Evolutionary conservation across 768 basidiomycete genomes (phyloP), one percentile per base, ranked within the genome.

Genomic region (Russula lepida): DNA sequence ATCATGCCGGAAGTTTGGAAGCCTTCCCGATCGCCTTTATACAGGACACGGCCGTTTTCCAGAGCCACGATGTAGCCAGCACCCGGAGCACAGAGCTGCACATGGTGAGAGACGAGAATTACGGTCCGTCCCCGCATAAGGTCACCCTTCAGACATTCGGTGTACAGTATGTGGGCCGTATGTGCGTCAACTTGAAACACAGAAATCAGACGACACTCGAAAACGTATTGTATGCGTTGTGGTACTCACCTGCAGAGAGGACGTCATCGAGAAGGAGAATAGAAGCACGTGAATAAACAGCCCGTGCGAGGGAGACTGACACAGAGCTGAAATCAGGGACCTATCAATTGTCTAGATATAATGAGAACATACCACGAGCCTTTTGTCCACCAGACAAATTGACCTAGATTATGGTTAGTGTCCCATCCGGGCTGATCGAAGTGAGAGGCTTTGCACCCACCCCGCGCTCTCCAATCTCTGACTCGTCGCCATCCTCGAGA

Each of bases 71-170:
- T 79, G 71, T 92, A 94, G 27, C 74, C 76, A 2, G 95, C 92
- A 32, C 83, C 87, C 1, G 89, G 83, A 2, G 84, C 80, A 68
- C 91, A 93, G 4, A 98, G 79, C 68, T 93, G 89, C 35, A 97
- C 89, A 69, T 95, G 93, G 69, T 99, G 95, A 3, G 95, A 97
- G 54, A 97, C 93, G 25, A 98, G 78, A 48, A 98, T 78, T 52
- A 95, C 75, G 0, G 95, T 97, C 50, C 94, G 79, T 19, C 83
- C 85, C n/a, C 75, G 72, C 70, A 93, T 78, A 44, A 97, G 75
- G 50, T 88, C 84, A 8, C 95, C 93, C 64, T 80, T 78, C 23
- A 98, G 76, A 67, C 92, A 94, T 56, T 91, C 78, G 21, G 83
- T 77, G 67, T 86, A 87, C 48, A 98, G 81, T 73, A 90, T 88